Evolutionary conservation across 2,329 filamentous ascomycete species (phyloP), one percentile per base, ranked within the genome.

Genomic region (Pseudogymnoascus sp.): DNA sequence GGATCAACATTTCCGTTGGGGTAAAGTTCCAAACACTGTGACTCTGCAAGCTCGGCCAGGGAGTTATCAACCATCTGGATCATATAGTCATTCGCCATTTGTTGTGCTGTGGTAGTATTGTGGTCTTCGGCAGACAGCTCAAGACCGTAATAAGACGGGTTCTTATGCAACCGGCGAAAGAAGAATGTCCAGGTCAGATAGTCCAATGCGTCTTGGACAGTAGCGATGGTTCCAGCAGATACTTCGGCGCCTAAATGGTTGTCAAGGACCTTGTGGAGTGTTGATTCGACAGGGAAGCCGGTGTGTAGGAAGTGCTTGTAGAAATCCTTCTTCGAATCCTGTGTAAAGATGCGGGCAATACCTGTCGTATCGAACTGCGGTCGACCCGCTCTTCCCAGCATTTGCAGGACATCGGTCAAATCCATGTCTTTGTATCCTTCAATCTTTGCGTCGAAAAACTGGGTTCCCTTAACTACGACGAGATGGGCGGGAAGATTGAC

Each of bases 111-210:
- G 31, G 92, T 86, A 8, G 88, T 93, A 73, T 92, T 96, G 76
- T 97, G 92, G 70, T 97, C 92, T 70, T 97, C 93, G 0, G 90
- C 88, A 0, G 90, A 91, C 50, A 99, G 95, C 73, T 97, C 90
- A 0, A 99, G 86, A 0, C 96, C 96, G 70, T 99, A 99, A 78
- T 96, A 99, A 0, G 93, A 96, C 1, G 95, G 95, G 70, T 99
- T 99, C 80, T 99, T 99, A 79, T 99, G 95, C 40, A 99, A 79
- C 10, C 95, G 84, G 2, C 96, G 86, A 83, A 99, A 99, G 83
- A 99, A 99, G 80, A 99, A 99, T 0, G 96, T 99, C 95, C 96
- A 99, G 0, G 95, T 99, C 62, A 99, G 78, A 73, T 99, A 99
- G 76, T 99, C 96, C 3, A 99, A 83, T 0, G 95, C 95, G 76